Evolutionary conservation across 495 filamentous ascomycete genomes (phyloP).

Genomic region (Schizothecium vesticola): DNA sequence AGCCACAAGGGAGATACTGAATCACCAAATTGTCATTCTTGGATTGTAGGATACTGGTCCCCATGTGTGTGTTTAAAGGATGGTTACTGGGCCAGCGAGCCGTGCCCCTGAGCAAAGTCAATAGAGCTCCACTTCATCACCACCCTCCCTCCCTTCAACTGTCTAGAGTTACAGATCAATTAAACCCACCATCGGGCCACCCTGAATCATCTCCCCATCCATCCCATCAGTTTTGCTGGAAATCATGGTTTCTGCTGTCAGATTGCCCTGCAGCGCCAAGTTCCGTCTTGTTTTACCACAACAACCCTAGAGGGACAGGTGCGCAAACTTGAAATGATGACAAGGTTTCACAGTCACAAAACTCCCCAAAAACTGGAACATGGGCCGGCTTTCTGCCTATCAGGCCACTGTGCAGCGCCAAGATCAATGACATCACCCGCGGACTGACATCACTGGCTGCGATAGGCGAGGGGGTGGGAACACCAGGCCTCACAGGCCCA

Average conservation of each 20-base stretch:
- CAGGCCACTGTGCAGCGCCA: background rate
- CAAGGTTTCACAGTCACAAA: background rate
- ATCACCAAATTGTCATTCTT: too few relatives aligned
- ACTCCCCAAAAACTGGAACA: background rate
- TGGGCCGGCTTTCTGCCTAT: background rate
- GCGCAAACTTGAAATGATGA: background rate
- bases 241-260: background rate
- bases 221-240: background rate
- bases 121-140: background rate
- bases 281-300: background rate
- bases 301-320: too few relatives aligned
- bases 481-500: background rate
- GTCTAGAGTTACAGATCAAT: background rate
- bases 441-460: background rate
- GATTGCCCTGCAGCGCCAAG: background rate
- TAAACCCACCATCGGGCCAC: too few relatives aligned
- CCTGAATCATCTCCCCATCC: too few relatives aligned
- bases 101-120: background rate
- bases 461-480: background rate
- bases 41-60: background rate
- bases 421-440: background rate
- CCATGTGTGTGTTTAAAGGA: background rate
- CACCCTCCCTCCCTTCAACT: background rate
- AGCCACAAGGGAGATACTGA: conserved; percentile 2
- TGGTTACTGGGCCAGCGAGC: background rate